These are phyloP conservation scores for Epichloe amarillans DNA, from an alignment of 2,329 filamentous ascomycete species.

Conservation along the genomic window DNA sequence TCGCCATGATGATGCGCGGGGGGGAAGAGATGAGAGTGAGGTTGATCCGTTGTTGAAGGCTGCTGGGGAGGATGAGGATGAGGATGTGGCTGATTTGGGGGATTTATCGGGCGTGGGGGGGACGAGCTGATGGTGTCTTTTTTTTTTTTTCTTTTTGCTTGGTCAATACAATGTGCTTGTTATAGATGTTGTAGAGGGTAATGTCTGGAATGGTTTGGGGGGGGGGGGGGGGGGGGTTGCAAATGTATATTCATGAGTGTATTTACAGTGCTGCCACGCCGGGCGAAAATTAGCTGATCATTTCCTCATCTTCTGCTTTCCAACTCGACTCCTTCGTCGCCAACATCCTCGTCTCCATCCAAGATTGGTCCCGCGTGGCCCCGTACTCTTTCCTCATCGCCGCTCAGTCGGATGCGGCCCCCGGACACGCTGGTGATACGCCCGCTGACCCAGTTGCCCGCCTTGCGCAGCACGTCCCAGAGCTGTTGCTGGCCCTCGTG, in stretches of 20 bases:
- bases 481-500: constrained; percentile 49
- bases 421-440: constrained; percentile 39
- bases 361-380: constrained; percentile 33
- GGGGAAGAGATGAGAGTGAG: constrained; percentile 10
- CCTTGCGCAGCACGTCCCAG: constrained; percentile 43
- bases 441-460: constrained; percentile 45
- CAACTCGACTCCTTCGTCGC: constrained; percentile 30
- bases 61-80: constrained; percentile 12
- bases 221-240: too few relatives aligned
- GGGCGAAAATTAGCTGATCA: too few relatives aligned
- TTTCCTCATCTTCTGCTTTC: constrained; percentile 20
- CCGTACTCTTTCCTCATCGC: constrained; percentile 22
- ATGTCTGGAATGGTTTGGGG: too few relatives aligned
- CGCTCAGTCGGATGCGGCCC: constrained; percentile 44
- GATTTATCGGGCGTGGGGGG: constrained; percentile 10
- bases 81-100: constrained; percentile 23
- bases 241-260: too few relatives aligned
- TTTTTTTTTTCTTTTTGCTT: neutral
- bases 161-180: neutral
- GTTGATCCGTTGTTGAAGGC: constrained; percentile 16
- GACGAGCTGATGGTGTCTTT: neutral
- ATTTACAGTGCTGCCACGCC: too few relatives aligned
- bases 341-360: constrained; percentile 28
- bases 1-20: neutral
- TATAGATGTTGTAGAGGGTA: too few relatives aligned